Evolutionary conservation across 164 flowering plant genomes (phyloP), one percentile per base, ranked within the genome.

Genomic region (Buxus sempervirens): DNA sequence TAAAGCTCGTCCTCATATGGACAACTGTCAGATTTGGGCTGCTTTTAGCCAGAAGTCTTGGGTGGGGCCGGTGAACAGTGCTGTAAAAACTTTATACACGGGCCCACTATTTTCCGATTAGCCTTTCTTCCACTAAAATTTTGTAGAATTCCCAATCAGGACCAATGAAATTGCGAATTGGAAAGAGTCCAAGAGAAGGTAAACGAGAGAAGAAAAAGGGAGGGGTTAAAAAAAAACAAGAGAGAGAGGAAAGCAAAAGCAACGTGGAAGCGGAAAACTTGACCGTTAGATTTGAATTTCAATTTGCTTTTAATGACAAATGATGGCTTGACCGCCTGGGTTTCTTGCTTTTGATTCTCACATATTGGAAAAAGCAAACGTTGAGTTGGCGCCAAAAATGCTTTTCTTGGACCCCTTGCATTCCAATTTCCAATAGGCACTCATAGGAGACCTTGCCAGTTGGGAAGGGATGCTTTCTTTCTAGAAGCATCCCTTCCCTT

Each of bases 221-320:
- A 49, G 9, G 16, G 57, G 27, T 57, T 20, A 15, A 49, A 55
- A 27, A 20, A 23, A 25, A 60, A 7, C 28, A 14, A 15, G 24
- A 25, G 22, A 28, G 60, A 15, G 22, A 0, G 42, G 23, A 51
- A 41, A 23, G 32, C 48, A 72, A 53, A 53, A 57, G 67, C 13
- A 24, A 56, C 54, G 25, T 49, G 60, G 59, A 49, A 67, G 24
- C 12, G 51, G 49, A 67, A 64, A 58, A 70, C 61, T 32, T 16
- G 73, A 73, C 75, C 79, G 79, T 76, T 79, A 55, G 70, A 58
- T 73, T 76, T 73, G 76, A 76, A 73, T 73, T 72, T 73, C 25
- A 67, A 73, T 68, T 67, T 58, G 16, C 23, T 32, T 12, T 28
- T 28, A 15, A 64, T 72, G 54, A 74, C 65, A 28, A 15, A 64